A percentile compares a stretch with the other conserved stretches of the same genome.
These are phyloP conservation scores for Teratosphaeria destructans DNA, from an alignment of 2,329 filamentous ascomycete species.

Conservation along the genomic window DNA sequence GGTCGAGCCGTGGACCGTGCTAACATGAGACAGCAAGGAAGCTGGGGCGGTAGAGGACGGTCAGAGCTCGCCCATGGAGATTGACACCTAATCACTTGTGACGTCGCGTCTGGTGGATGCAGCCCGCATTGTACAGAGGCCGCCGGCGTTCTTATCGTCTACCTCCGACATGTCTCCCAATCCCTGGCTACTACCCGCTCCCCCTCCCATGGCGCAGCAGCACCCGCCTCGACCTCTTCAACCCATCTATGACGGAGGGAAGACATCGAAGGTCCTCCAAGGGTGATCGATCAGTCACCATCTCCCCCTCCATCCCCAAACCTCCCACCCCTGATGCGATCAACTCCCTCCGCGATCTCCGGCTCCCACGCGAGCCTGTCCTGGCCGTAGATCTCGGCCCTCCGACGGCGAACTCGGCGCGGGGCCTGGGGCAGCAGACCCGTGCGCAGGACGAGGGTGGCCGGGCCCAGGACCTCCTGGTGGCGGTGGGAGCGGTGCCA, in stretches of 20 bases:
- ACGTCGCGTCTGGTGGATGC: not conserved
- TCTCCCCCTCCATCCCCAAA: no score
- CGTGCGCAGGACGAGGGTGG: constrained; percentile 45
- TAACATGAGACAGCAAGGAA: not conserved
- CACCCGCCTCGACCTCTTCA: not conserved
- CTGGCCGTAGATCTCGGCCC: constrained; percentile 47
- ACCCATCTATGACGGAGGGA: constrained; percentile 31
- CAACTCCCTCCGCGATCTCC: constrained; percentile 31
- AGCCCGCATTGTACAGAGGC: not conserved
- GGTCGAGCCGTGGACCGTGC: not conserved
- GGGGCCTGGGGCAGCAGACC: constrained; percentile 35
- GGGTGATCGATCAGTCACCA: not conserved
- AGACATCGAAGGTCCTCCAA: constrained; percentile 30
- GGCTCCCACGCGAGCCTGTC: constrained; percentile 42
- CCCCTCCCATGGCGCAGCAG: not conserved
- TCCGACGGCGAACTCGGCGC: constrained; percentile 38
- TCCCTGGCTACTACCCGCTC: not conserved
- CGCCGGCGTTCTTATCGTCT: not conserved
- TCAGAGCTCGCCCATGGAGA: not conserved
- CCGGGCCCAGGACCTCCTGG: constrained; percentile 40
- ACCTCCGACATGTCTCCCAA: not conserved
- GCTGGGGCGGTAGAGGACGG: constrained; percentile 3
- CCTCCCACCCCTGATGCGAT: no score
- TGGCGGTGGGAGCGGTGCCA: constrained; percentile 47
- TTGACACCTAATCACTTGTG: not conserved